Evolutionary conservation across 2,329 filamentous ascomycete species (phyloP), one percentile per base, ranked within the genome.

Genomic region (Aureobasidium zeae): DNA sequence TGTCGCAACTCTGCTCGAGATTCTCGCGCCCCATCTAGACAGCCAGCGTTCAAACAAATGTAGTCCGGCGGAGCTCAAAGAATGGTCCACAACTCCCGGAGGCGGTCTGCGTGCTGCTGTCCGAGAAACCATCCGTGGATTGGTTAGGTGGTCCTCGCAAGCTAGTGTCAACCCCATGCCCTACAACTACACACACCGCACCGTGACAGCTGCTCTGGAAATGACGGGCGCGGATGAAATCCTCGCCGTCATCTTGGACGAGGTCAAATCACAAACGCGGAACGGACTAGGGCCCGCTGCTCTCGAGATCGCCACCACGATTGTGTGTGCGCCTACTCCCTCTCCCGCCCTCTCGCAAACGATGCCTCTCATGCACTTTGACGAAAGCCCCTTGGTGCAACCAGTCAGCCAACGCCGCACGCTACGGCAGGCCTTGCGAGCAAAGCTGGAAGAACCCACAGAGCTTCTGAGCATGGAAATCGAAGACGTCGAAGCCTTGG

Each of bases 171-270:
- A 66, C 48, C 68, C 71, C 42, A 67, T 69, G 2, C 73, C 74
- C 5, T 71, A 82, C 0, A 70, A 73, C 9, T 89, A 88, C 58
- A 84, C 81, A 0, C 82, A 87, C 56, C 76, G 80, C 4, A 79
- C 83, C 50, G 65, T 86, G 2, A 70, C 84, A 7, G 70, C 73
- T 0, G 76, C 73, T 0, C 60, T 76, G 25, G 72, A 74, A 44
- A 66, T 83, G 22, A 63, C 83, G 1, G 82, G 82, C 0, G 73
- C 80, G 0, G 73, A 69, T 46, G 67, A 71, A 4, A 63, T 85
- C 0, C 61, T 89, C 1, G 60, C 69, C 2, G 63, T 77, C 5
- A 73, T 89, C 16, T 56, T 86, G 9, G 77, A 86, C 6, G 83
- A 87, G 52, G 62, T 86, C 5, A 76, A 74, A 52, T 62, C 73